Evolutionary conservation across 441 rosid species (phyloP).

Genomic region (Isatis lusitanica): DNA sequence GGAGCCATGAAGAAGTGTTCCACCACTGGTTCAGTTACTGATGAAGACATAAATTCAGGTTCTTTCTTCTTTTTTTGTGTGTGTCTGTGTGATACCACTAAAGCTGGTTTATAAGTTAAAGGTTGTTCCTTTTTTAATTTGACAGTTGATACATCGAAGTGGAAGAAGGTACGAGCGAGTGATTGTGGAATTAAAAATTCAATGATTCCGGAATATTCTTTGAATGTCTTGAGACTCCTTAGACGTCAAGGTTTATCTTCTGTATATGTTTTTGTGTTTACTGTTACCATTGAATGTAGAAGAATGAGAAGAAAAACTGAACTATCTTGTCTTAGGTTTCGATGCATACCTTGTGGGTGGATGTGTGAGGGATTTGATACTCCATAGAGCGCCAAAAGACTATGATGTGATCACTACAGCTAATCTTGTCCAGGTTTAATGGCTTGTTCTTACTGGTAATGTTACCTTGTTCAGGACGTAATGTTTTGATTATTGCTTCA

Average conservation of each 20-base stretch:
- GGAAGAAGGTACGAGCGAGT: constrained; percentile 61
- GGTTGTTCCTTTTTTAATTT: not conserved
- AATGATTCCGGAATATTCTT: constrained; percentile 57
- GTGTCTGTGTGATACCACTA: not conserved
- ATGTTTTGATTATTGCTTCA: constrained; percentile 17
- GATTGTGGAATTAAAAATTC: constrained; percentile 46
- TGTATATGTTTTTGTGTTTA: constrained; percentile 1
- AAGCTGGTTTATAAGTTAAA: not conserved
- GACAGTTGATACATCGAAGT: constrained; percentile 56
- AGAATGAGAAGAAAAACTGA: not conserved
- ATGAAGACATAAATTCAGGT: constrained; percentile 36
- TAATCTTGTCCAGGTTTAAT: constrained; percentile 62
- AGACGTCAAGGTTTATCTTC: constrained; percentile 45
- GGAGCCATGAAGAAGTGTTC: constrained; percentile 35
- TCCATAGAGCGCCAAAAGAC: constrained; percentile 81
- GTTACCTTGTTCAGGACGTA: not conserved
- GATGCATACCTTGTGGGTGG: constrained; percentile 94
- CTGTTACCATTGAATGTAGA: not conserved
- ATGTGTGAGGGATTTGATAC: constrained; percentile 89
- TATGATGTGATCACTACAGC: constrained; percentile 96
- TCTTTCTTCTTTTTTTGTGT: not conserved
- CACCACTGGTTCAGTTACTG: constrained; percentile 35
- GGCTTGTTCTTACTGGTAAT: not conserved
- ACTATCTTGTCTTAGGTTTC: constrained; percentile 49
- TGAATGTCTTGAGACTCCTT: constrained; percentile 60